Percentiles rank a stretch among this genome's conserved stretches.
phyloP scores from a whole-genome alignment of 1,284 basidiomycete genomes.

The Ustilago lituana region DNA sequence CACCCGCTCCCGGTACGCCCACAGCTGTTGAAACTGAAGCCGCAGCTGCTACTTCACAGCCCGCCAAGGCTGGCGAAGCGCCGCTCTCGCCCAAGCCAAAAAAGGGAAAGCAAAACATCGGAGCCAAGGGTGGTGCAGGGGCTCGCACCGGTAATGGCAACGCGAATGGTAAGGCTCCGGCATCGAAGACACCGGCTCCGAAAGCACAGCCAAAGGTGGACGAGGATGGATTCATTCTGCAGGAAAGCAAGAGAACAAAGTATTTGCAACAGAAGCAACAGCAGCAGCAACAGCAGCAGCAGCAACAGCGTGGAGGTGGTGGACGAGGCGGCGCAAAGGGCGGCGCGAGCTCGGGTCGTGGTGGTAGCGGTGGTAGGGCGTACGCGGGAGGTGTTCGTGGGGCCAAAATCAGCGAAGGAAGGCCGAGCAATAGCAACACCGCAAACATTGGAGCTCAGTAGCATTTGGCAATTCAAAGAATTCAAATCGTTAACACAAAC shows the following conservation, averaged over 20 bases:
- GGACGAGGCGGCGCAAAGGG: slow-evolving; percentile 16
- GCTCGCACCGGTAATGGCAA: slow-evolving; percentile 6
- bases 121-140: slow-evolving; percentile 8
- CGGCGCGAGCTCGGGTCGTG: slow-evolving; percentile 14
- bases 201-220: slow-evolving; percentile 35
- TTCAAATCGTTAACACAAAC: too few relatives aligned
- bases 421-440: background rate
- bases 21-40: slow-evolving; percentile 5
- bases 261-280: slow-evolving; percentile 47
- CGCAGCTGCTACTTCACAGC: background rate
- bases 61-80: slow-evolving; percentile 1
- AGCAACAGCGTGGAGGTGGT: slow-evolving; percentile 5
- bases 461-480: background rate
- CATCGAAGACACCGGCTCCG: background rate
- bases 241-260: slow-evolving; percentile 45
- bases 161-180: slow-evolving; percentile 7
- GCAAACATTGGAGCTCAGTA: background rate
- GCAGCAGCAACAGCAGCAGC: slow-evolving; percentile 31
- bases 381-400: slow-evolving; percentile 2
- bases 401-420: background rate
- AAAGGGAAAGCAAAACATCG: slow-evolving; percentile 18
- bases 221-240: slow-evolving; percentile 50
- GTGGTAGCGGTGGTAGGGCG: slow-evolving; percentile 7
- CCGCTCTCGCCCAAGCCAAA: slow-evolving; percentile 26
- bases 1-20: slow-evolving; percentile 26